Evolutionary conservation across 2,329 filamentous ascomycete species (phyloP).

Genomic region (Xylaria arbuscula): DNA sequence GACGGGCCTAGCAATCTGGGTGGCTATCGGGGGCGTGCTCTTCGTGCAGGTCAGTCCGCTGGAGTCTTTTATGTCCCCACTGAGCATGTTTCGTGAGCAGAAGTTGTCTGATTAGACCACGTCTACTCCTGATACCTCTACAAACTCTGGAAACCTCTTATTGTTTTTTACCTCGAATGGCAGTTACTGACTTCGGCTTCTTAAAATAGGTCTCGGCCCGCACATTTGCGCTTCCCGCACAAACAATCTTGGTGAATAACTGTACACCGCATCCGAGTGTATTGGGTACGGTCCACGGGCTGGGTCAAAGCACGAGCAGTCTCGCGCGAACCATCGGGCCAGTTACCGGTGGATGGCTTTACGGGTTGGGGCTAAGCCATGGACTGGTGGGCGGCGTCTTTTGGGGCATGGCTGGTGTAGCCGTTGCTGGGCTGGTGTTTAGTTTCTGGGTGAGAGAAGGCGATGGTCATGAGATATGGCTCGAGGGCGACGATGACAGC

Average conservation of each 20-base stretch:
- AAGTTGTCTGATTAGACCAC: too few species aligned
- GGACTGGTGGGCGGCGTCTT: constrained; percentile 69
- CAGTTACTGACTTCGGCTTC: too few species aligned
- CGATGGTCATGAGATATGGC: constrained; percentile 72
- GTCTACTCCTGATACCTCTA: too few species aligned
- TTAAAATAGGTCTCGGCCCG: constrained; percentile 64
- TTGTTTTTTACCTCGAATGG: too few species aligned
- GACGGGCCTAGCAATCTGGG: constrained; percentile 70
- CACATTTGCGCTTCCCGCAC: constrained; percentile 67
- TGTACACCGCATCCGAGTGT: constrained; percentile 61
- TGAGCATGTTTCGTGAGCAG: too few species aligned
- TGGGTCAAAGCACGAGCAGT: constrained; percentile 69
- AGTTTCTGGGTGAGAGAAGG: constrained; percentile 70
- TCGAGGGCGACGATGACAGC: constrained; percentile 69
- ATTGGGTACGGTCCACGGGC: constrained; percentile 60
- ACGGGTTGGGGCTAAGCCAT: constrained; percentile 66
- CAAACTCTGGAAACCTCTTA: too few species aligned
- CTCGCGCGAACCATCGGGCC: constrained; percentile 70
- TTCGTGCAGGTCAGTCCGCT: constrained; percentile 59
- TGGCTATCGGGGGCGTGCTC: constrained; percentile 70
- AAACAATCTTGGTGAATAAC: constrained; percentile 61
- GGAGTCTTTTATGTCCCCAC: too few species aligned
- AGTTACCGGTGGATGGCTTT: constrained; percentile 68
- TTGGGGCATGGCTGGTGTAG: constrained; percentile 65
- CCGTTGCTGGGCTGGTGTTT: constrained; percentile 60